Evolutionary conservation across 805 yeast species (phyloP), one percentile per base, ranked within the genome.

Genomic region (Yamadazyma tumulicola): DNA sequence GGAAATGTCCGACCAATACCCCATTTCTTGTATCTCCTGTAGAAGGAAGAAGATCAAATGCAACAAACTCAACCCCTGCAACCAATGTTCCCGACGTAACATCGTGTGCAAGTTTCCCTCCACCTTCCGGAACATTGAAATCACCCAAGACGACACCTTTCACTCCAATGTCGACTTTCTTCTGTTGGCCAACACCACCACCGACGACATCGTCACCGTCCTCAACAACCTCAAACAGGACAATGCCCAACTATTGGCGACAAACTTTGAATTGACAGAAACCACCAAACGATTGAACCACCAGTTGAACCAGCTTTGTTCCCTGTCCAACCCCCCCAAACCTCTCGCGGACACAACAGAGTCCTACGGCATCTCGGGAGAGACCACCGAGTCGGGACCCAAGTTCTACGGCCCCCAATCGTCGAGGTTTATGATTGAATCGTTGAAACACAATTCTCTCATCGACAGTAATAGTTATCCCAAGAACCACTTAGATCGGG

Each of bases 321-420:
- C n/a, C n/a, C n/a, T n/a, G n/a, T 35, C 31, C 20, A 31, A 38
- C 13, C 23, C 34, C 14, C 37, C 39, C 18, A 24, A 29, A 19
- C 39, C 39, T 26, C 32, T 32, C 19, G 15, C 28, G 12, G 26
- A 19, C n/a, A 26, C 20, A n/a, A 26, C 20, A 20, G 32, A 27
- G 9, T 23, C 35, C 11, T 46, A 17, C 23, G 38, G 32, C 3
- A 57, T 63, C 9, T 37, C 54, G 6, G 69, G 69, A 3, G 69
- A 62, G 42, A 60, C 67, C 15, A 51, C 64, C 17, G 69, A 64
- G 41, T 34, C 45, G 12, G 70, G 69, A 21, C 62, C 59, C 19
- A 69, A 69, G 37, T 74, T 67, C 42, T 74, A 70, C 45, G 77
- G 77, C 0, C 77, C 79, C 1, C 72, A 64, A 39, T 69, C 74